A percentile compares a stretch with the other conserved stretches of the same genome.
Evolutionary conservation across 495 filamentous ascomycete species (phyloP).

Genomic region (Niebla homalea): DNA sequence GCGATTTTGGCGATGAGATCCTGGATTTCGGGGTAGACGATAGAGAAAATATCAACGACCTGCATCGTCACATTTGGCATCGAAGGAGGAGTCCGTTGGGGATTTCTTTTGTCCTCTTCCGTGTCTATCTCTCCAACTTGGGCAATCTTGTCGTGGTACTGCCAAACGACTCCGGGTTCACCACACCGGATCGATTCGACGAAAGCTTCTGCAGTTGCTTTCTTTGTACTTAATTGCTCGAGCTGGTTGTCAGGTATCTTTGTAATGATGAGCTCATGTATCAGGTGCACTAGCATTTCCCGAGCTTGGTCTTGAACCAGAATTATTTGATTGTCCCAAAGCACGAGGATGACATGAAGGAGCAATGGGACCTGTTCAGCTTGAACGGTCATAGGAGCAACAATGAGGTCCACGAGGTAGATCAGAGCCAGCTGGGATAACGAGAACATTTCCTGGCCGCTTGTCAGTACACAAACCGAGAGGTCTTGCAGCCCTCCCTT

Average conservation of each 20-base stretch:
- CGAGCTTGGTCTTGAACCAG: constrained; percentile 92
- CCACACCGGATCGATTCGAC: constrained; percentile 83
- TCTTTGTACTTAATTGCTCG: constrained; percentile 42
- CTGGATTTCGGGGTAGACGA: constrained; percentile 74
- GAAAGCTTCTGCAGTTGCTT: constrained; percentile 68
- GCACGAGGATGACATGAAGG: constrained; percentile 78
- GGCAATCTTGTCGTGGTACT: constrained; percentile 35
- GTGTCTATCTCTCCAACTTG: constrained; percentile 63
- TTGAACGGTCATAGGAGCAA: constrained; percentile 70
- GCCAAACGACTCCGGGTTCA: constrained; percentile 76
- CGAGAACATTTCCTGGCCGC: constrained; percentile 41
- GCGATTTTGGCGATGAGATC: constrained; percentile 83
- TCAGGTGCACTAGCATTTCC: constrained; percentile 95
- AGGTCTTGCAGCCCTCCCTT: constrained; percentile 6
- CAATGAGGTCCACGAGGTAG: constrained; percentile 89
- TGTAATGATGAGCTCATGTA: constrained; percentile 91
- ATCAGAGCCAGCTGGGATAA: constrained; percentile 88
- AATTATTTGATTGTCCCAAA: constrained; percentile 95
- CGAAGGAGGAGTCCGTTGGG: constrained; percentile 66
- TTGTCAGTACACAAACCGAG: background rate
- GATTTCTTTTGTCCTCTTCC: constrained; percentile 49
- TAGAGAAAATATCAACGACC: constrained; percentile 70
- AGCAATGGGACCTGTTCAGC: constrained; percentile 69
- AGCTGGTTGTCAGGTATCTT: constrained; percentile 56
- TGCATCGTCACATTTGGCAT: constrained; percentile 75